Conservation (phyloP, 2,329 filamentous ascomycete species). For the Penicillium sp. region DNA sequence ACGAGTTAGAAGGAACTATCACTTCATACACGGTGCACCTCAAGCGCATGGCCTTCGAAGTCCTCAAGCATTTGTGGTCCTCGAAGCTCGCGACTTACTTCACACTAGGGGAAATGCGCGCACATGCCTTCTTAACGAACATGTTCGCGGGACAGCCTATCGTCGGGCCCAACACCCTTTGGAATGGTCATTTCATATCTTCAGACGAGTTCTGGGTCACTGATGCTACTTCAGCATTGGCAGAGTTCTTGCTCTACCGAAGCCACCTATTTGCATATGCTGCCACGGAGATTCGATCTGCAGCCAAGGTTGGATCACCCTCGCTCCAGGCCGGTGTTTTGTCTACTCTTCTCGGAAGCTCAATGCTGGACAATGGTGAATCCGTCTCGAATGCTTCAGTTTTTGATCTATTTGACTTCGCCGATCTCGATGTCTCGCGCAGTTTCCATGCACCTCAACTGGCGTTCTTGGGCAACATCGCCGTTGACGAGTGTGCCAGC, state of each 20-base stretch:
- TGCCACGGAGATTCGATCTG: slow-evolving; percentile 77
- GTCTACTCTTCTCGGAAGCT: slow-evolving; percentile 70
- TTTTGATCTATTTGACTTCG: slow-evolving; percentile 92
- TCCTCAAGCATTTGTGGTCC: slow-evolving; percentile 80
- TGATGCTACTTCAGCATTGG: slow-evolving; percentile 67
- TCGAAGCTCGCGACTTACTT: slow-evolving; percentile 76
- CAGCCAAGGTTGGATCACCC: slow-evolving; percentile 70
- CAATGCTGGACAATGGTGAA: slow-evolving; percentile 67
- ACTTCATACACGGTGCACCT: slow-evolving; percentile 69
- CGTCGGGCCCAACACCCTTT: slow-evolving; percentile 69
- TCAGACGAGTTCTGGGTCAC: slow-evolving; percentile 69
- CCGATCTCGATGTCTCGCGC: slow-evolving; percentile 62
- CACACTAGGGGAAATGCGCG: slow-evolving; percentile 76
- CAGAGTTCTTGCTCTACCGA: slow-evolving; percentile 76
- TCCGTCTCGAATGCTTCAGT: slow-evolving; percentile 71
- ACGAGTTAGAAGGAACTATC: slow-evolving; percentile 62
- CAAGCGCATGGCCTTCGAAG: slow-evolving; percentile 68
- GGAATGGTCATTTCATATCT: slow-evolving; percentile 68
- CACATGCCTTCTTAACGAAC: slow-evolving; percentile 76
- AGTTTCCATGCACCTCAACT: slow-evolving; percentile 55
- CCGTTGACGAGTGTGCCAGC: slow-evolving; percentile 66
- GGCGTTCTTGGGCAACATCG: slow-evolving; percentile 65
- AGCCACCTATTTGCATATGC: slow-evolving; percentile 82
- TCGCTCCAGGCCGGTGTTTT: slow-evolving; percentile 68
- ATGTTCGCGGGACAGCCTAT: slow-evolving; percentile 71